These are phyloP conservation scores for Lasiosphaeris hirsuta DNA, from an alignment of 495 filamentous ascomycete genomes.

Conservation along the genomic window DNA sequence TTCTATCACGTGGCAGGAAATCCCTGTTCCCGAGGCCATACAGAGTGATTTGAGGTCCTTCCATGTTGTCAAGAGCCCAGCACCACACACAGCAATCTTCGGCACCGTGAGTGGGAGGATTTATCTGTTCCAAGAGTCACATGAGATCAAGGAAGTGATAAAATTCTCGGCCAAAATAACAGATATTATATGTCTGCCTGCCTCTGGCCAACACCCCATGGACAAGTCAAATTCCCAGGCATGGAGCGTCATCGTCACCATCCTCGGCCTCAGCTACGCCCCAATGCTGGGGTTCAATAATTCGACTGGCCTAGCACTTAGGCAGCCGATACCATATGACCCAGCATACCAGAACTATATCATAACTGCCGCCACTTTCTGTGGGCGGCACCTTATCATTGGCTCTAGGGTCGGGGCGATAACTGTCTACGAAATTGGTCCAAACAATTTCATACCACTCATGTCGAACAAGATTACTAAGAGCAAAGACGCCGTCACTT, in stretches of 20 bases:
- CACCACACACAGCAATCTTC: slow-evolving; percentile 43
- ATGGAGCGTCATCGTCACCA: slow-evolving; percentile 21
- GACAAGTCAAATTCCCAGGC: not conserved
- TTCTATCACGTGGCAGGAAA: slow-evolving; percentile 37
- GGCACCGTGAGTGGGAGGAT: slow-evolving; percentile 52
- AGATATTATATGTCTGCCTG: slow-evolving; percentile 39
- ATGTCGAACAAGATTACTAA: slow-evolving; percentile 41
- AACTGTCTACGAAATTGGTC: slow-evolving; percentile 22
- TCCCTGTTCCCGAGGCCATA: slow-evolving; percentile 30
- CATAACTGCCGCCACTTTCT: slow-evolving; percentile 32
- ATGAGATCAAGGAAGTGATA: slow-evolving; percentile 25
- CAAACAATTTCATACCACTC: slow-evolving; percentile 8
- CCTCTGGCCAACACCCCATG: not conserved
- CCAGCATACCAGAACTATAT: slow-evolving; percentile 17
- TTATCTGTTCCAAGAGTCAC: slow-evolving; percentile 41
- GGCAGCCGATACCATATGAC: slow-evolving; percentile 6
- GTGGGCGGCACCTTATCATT: slow-evolving; percentile 52
- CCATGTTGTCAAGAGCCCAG: slow-evolving; percentile 39
- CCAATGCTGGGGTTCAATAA: slow-evolving; percentile 16
- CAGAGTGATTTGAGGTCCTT: slow-evolving; percentile 39
- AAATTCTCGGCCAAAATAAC: slow-evolving; percentile 50
- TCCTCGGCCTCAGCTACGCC: slow-evolving; percentile 22
- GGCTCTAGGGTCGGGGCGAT: slow-evolving; percentile 55
- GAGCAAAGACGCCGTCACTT: slow-evolving; percentile 66
- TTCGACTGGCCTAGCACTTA: not conserved